These are phyloP conservation scores for Pisolithus sp. DNA, from an alignment of 768 basidiomycete genomes.

Conservation along the genomic window DNA sequence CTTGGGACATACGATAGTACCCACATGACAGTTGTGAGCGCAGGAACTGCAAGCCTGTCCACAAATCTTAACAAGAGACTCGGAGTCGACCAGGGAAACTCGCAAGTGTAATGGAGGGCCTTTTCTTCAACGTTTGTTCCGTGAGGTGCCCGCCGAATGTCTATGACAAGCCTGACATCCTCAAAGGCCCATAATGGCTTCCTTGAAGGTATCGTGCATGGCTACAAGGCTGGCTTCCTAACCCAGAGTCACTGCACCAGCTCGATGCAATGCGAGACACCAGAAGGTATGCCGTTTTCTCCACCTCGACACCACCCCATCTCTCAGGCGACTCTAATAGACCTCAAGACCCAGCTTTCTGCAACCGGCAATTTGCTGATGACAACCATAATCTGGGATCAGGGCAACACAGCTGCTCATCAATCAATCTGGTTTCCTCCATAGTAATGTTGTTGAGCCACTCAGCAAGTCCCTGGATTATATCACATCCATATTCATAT, in stretches of 20 bases:
- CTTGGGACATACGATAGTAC: too few species aligned
- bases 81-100: too few species aligned
- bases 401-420: slow-evolving; percentile 89
- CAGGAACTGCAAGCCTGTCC: too few species aligned
- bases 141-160: too few species aligned
- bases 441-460: slow-evolving; percentile 86
- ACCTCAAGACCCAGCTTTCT: slow-evolving; percentile 90
- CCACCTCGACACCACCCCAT: neutral
- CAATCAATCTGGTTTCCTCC: slow-evolving; percentile 93
- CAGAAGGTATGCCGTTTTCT: neutral
- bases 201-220: too few species aligned
- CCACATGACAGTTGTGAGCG: too few species aligned
- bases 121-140: slow-evolving; percentile 73
- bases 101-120: slow-evolving; percentile 5
- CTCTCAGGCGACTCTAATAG: slow-evolving; percentile 35
- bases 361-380: slow-evolving; percentile 85
- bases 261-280: slow-evolving; percentile 8
- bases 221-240: too few species aligned
- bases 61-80: too few species aligned
- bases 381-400: slow-evolving; percentile 93
- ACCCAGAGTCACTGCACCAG: slow-evolving; percentile 71
- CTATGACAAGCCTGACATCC: too few species aligned
- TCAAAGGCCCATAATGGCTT: too few species aligned
- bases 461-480: slow-evolving; percentile 93
- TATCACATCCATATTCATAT: slow-evolving; percentile 69